A percentile compares a stretch with the other conserved stretches of the same genome.
phyloP scores from a whole-genome alignment of 2,329 filamentous ascomycete species.

The Ophiostoma sp. region DNA sequence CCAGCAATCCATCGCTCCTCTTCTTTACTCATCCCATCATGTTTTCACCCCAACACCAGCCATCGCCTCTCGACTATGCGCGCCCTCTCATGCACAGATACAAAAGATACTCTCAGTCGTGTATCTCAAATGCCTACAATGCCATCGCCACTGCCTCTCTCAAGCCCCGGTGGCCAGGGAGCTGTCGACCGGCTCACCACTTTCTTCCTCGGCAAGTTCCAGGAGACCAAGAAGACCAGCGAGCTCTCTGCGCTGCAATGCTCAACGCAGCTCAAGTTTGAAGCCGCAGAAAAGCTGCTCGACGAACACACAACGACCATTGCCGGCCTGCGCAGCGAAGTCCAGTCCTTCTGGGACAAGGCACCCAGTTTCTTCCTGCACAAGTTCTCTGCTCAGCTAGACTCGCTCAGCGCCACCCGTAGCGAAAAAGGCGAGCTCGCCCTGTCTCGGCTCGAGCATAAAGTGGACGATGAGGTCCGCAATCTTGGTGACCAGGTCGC shows the following conservation, averaged over 20 bases:
- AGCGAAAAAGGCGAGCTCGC: conserved; percentile 21
- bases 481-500: conserved; percentile 22
- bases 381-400: conserved; percentile 23
- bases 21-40: too few species aligned
- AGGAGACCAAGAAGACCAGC: conserved; percentile 23
- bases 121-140: not conserved
- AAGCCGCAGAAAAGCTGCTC: conserved; percentile 22
- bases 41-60: not conserved
- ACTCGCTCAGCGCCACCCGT: conserved; percentile 13
- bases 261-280: conserved; percentile 23
- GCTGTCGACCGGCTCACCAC: conserved; percentile 23
- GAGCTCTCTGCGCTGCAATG: conserved; percentile 19
- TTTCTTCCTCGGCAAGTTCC: conserved; percentile 24
- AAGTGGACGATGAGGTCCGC: conserved; percentile 25
- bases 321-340: conserved; percentile 15
- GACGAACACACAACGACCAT: conserved; percentile 17
- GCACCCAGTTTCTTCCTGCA: conserved; percentile 22
- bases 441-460: conserved; percentile 22
- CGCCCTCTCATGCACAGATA: not conserved
- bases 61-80: not conserved
- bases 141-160: not conserved
- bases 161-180: not conserved
- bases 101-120: not conserved
- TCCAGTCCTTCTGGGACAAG: conserved; percentile 25
- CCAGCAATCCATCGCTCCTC: not conserved